Conservation (phyloP, 1,284 basidiomycete species). For the Ceratobasidium sp. region DNA sequence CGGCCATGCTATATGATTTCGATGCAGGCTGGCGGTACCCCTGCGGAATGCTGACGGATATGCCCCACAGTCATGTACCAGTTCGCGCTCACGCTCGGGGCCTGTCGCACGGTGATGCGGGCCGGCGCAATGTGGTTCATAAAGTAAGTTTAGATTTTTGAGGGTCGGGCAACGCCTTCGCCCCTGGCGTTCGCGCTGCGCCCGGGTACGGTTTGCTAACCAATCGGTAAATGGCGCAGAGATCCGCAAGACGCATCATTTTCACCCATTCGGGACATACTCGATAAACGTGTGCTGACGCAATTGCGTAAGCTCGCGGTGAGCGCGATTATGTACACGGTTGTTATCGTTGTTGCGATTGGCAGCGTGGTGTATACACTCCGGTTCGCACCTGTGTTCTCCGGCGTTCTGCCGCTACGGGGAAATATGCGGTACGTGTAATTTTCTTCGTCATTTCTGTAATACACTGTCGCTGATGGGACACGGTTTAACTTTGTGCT, state of each 20-base stretch:
- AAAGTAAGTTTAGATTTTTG: conserved; percentile 60
- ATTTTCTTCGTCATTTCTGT: conserved; percentile 11
- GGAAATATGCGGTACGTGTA: conserved; percentile 81
- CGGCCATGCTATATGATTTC: background rate
- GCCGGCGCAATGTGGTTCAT: conserved; percentile 97
- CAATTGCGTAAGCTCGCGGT: conserved; percentile 88
- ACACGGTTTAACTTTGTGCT: conserved; percentile 36
- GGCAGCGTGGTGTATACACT: conserved; percentile 71
- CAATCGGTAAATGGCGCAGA: conserved; percentile 49
- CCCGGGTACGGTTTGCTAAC: conserved; percentile 10
- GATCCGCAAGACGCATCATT: conserved; percentile 91
- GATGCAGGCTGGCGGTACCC: conserved; percentile 35
- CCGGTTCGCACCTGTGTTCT: conserved; percentile 48
- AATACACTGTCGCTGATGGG: conserved; percentile 27
- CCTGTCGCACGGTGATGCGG: conserved; percentile 83
- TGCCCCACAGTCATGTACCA: conserved; percentile 72
- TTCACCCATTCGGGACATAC: conserved; percentile 83
- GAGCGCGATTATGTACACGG: conserved; percentile 88
- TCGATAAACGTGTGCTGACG: conserved; percentile 83
- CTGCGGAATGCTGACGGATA: conserved; percentile 38
- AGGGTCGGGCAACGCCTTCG: conserved; percentile 7
- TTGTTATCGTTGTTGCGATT: conserved; percentile 81
- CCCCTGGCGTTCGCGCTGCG: conserved; percentile 2
- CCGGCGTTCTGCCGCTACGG: conserved; percentile 80
- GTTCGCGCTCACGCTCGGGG: conserved; percentile 86